Evolutionary conservation across 2,329 filamentous ascomycete genomes (phyloP).

Genomic region (Exophiala xenobiotica): DNA sequence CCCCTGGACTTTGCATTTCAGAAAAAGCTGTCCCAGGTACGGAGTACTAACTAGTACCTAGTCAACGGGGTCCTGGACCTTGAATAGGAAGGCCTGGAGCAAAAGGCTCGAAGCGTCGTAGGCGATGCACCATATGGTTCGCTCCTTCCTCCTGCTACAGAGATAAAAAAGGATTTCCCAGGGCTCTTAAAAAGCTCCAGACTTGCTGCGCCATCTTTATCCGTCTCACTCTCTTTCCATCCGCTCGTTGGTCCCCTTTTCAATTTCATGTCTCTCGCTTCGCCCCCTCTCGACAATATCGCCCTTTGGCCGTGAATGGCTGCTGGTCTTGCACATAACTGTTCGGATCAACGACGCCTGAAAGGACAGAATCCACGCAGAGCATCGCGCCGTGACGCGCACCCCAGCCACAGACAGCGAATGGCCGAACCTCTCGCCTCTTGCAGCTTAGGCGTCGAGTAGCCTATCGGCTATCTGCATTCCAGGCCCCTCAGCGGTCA

Average conservation of each 20-base stretch:
- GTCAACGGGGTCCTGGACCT: neutral
- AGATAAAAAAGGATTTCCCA: too few relatives aligned
- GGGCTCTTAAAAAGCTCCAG: too few relatives aligned
- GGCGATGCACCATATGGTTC: constrained; percentile 1
- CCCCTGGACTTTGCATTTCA: constrained; percentile 18
- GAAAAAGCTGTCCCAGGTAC: neutral
- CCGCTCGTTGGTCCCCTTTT: too few relatives aligned
- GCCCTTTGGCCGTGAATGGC: too few relatives aligned
- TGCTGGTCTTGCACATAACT: too few relatives aligned
- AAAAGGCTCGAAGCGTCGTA: neutral
- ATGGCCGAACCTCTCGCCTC: constrained; percentile 3
- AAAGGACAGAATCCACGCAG: too few relatives aligned
- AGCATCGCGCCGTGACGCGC: neutral
- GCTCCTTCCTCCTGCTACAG: neutral
- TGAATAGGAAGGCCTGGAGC: neutral
- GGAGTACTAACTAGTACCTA: neutral
- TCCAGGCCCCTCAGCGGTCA: neutral
- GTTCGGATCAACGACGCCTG: too few relatives aligned
- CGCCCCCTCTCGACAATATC: too few relatives aligned
- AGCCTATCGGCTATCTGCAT: constrained; percentile 18
- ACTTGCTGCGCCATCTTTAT: too few relatives aligned
- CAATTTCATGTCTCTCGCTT: too few relatives aligned
- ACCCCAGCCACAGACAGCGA: neutral
- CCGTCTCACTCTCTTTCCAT: too few relatives aligned
- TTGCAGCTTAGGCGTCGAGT: constrained; percentile 11